Evolutionary conservation across 768 basidiomycete genomes (phyloP), one percentile per base, ranked within the genome.

Genomic region (Kondoa subrosea): DNA sequence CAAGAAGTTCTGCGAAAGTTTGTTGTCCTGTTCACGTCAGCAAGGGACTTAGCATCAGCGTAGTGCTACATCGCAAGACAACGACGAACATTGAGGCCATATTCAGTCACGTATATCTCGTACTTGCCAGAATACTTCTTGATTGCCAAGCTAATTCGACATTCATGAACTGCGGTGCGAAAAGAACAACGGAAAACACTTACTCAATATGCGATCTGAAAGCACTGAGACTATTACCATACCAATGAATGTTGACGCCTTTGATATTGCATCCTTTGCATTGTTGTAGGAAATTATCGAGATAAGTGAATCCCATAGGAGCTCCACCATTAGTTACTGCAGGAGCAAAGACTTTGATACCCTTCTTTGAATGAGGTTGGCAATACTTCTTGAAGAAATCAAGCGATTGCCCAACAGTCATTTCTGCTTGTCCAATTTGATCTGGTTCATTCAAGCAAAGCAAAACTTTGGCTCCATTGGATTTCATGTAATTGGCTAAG

Each of bases 381-480:
- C 61, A 63, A 32, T 63, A 63, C 26, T 27, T 63, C 61, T 32
- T 63, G 26, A 17, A 63, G 61, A 63, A 63, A 15, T 27, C 61
- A 12, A 63, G 29, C 58, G 25, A 25, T 59, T 59, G 25, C 29
- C 25, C 21, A 21, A 59, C 58, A 25, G 21, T 25, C 30, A 59
- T 59, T 12, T 59, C 30, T 59, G 58, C 58, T 25, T 25, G 25
- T 25, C 21, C 58, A 15, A 59, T 32, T 63, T 63, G 61, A 33
- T 63, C 61, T 16, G 61, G 61, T 33, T 63, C 61, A 33, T 63
- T 63, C n/a, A 63, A n/a, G 29, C 61, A 63, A 2, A 63, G 4
- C 26, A 63, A 32, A 3, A 32, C 30, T 32, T 63, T 63, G 27
- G 61, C 27, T 3, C 30, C 30, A 32, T 27, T 63, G 27, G 16